Percentiles rank a stretch among this genome's conserved stretches.
phyloP scores from a whole-genome alignment of 345 rosid species.

The Lepidium africanum region DNA sequence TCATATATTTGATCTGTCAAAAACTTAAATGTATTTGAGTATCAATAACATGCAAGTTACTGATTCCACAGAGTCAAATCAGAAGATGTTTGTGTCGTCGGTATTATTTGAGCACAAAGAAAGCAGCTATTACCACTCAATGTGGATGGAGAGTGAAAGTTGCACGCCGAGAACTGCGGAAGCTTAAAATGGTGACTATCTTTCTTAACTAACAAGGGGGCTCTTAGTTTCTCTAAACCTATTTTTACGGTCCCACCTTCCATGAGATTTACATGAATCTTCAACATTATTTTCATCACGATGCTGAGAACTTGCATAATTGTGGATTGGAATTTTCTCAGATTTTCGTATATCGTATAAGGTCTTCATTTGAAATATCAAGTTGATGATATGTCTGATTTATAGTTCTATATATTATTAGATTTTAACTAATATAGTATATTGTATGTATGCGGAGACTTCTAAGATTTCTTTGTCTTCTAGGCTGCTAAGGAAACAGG shows the following conservation, averaged over 20 bases:
- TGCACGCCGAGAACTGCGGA: conserved; percentile 70
- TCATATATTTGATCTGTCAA: background rate
- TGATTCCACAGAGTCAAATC: conserved; percentile 49
- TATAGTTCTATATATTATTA: background rate
- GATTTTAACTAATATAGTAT: background rate
- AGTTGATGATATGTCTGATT: background rate
- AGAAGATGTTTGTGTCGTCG: conserved; percentile 51
- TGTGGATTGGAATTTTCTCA: background rate
- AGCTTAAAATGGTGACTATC: conserved; percentile 68
- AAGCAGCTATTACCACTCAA: conserved; percentile 64
- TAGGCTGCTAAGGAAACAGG: conserved; percentile 35
- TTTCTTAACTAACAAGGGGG: conserved; percentile 3
- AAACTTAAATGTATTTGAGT: background rate
- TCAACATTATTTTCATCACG: conserved; percentile 12
- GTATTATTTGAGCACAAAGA: conserved; percentile 42
- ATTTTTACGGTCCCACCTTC: background rate
- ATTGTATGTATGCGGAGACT: background rate
- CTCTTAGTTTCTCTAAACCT: background rate
- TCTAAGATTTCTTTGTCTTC: conserved; percentile 1
- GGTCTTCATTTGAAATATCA: background rate
- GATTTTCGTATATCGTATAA: background rate
- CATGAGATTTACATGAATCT: background rate
- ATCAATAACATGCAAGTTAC: conserved; percentile 6
- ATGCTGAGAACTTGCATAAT: background rate
- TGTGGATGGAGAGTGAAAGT: conserved; percentile 77